These are phyloP conservation scores for Vickermania spadyakhi DNA, from an alignment of 208 protist species.

Conservation along the genomic window DNA sequence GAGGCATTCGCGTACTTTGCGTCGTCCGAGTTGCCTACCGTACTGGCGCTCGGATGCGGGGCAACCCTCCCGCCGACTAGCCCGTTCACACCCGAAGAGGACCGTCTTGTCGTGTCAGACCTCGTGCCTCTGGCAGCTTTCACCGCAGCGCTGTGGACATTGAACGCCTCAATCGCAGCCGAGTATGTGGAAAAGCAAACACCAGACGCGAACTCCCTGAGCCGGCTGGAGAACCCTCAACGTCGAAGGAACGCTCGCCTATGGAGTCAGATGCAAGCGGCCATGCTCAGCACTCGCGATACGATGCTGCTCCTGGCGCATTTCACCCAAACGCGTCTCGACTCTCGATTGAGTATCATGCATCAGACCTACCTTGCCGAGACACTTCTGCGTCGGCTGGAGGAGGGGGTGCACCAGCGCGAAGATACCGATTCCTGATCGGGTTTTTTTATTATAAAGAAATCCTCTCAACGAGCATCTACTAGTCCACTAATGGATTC, in stretches of 20 bases:
- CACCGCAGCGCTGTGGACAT: conserved; percentile 36
- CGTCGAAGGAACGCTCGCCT: conserved; percentile 12
- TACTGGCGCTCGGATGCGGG: conserved; percentile 42
- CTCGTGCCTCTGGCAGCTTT: conserved; percentile 56
- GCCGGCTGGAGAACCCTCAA: not conserved
- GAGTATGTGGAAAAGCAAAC: not conserved
- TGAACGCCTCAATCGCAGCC: conserved; percentile 12
- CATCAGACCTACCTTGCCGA: conserved; percentile 64
- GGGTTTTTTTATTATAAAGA: too few species aligned
- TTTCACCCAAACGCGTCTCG: conserved; percentile 28
- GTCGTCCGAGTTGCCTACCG: not conserved
- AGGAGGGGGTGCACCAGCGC: too few species aligned
- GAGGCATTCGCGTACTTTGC: conserved; percentile 20
- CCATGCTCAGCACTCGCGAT: conserved; percentile 80
- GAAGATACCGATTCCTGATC: too few species aligned
- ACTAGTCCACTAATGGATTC: too few species aligned
- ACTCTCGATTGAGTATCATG: conserved; percentile 50
- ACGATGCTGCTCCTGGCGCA: conserved; percentile 47
- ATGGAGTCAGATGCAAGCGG: conserved; percentile 72
- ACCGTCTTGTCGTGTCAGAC: conserved; percentile 2
- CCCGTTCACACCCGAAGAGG: conserved; percentile 24
- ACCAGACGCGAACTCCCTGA: not conserved
- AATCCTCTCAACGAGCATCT: too few species aligned
- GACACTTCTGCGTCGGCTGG: conserved; percentile 48
- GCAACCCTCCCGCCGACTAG: conserved; percentile 9